Evolutionary conservation across 352 stramenopile species (phyloP).

Genomic region (Achlya hypogyna): DNA sequence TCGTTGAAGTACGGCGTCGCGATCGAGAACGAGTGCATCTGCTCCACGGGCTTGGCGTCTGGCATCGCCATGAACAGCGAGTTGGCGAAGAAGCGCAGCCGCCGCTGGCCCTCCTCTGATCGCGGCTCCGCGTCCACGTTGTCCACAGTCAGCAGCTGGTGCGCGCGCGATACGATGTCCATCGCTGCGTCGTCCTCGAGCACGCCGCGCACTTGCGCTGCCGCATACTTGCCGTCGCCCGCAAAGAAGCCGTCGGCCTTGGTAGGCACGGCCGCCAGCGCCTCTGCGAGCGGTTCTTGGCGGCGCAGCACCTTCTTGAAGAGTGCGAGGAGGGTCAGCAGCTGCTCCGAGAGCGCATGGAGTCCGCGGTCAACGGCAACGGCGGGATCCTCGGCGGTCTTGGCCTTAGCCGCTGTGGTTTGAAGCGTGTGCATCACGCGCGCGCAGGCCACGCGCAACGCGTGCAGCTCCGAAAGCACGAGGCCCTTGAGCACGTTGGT

Average conservation of each 20-base stretch:
- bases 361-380: not conserved
- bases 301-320: conserved; percentile 14
- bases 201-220: conserved; percentile 76
- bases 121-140: conserved; percentile 70
- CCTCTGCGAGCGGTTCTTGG: conserved; percentile 35
- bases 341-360: not conserved
- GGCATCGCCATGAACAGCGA: conserved; percentile 85
- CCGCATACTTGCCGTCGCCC: conserved; percentile 28
- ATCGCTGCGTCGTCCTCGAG: conserved; percentile 36
- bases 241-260: conserved; percentile 31
- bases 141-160: conserved; percentile 80
- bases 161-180: conserved; percentile 32
- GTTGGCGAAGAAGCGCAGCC: conserved; percentile 87
- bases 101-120: conserved; percentile 72
- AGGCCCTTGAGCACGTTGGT: conserved; percentile 16
- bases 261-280: conserved; percentile 44
- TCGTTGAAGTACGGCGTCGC: conserved; percentile 87
- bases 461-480: not conserved
- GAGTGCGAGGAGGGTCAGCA: not conserved
- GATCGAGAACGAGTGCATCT: conserved; percentile 84
- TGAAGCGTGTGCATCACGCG: not conserved
- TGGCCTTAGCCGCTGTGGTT: not conserved
- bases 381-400: not conserved
- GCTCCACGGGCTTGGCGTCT: conserved; percentile 66
- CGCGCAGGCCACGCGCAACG: not conserved